Evolutionary conservation across 768 basidiomycete species (phyloP), one percentile per base, ranked within the genome.

Genomic region (Candolleomyces eurysporus): DNA sequence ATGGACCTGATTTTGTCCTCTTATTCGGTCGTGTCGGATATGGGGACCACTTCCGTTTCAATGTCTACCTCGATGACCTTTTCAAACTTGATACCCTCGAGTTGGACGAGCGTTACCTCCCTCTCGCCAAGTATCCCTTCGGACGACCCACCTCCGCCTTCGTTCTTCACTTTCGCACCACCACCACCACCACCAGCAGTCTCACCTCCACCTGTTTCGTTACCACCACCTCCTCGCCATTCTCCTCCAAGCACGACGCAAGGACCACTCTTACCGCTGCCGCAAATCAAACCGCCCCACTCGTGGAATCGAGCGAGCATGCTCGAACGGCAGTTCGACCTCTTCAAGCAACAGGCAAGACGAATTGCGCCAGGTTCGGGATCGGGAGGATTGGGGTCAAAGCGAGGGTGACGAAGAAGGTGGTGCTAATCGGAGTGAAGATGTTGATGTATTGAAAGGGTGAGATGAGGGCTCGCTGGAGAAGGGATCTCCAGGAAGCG

Each of bases 301-400:
- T 26, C 17, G 8, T 50, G 49, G 49, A 22, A 7, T 14, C 49
- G 49, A 3, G 49, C 49, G 4, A 50, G 49, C 49, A 50, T 50
- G 49, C 58, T 59, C 58, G 49, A 59, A 43, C 11, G 40, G 3
- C 58, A 52, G 17, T 21, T 59, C 40, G 19, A 59, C 14, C 11
- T 51, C 6, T 48, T 59, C 9, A 10, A 59, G 26, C 19, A 59
- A 31, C 46, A 48, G 16, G 31, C 46, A n/a, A 32, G 17, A 39
- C 32, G 58, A 50, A 21, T 22, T 50, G 19, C 32, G 32, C 32
- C 5, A 32, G 9, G 32, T 4, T 32, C n/a, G n/a, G 32, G 32
- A 32, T 32, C n/a, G 45, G 21, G 45, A 21, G 5, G 45, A 48
- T 48, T 4, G 45, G 45, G 45, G 14, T 5, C 5, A 21, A 48